A percentile compares a stretch with the other conserved stretches of the same genome.
Conservation (phyloP, 345 rosid genomes). For the Acer negundo region DNA sequence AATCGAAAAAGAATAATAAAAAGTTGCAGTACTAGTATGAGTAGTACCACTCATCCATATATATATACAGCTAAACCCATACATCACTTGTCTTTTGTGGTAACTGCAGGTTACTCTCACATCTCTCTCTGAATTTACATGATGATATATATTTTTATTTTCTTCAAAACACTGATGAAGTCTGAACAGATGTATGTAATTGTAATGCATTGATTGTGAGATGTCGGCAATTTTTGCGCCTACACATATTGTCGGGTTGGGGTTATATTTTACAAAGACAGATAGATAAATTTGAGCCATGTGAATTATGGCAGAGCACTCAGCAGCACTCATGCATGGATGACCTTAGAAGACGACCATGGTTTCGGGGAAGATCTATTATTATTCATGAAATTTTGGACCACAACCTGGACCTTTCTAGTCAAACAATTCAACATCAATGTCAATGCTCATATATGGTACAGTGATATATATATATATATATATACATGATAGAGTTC, state of each 20-base stretch:
- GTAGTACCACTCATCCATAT: background rate
- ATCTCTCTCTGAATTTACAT: background rate
- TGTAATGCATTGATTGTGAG: background rate
- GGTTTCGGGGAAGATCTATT: background rate
- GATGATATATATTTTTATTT: background rate
- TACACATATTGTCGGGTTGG: conserved; percentile 4
- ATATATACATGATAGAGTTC: too few relatives aligned
- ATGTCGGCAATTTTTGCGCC: conserved; percentile 15
- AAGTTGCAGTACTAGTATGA: background rate
- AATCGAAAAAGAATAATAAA: background rate
- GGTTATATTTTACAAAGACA: background rate
- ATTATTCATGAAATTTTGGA: conserved; percentile 10
- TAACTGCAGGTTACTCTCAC: background rate
- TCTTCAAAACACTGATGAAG: background rate
- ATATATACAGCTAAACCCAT: background rate
- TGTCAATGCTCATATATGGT: background rate
- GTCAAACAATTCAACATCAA: conserved; percentile 6
- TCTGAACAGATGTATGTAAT: too few relatives aligned
- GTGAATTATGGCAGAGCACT: background rate
- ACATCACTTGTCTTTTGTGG: conserved; percentile 5
- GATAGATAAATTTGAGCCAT: conserved; percentile 9
- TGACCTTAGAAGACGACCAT: background rate
- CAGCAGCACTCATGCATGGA: background rate
- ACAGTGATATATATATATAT: too few relatives aligned
- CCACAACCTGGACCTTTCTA: conserved; percentile 4